Evolutionary conservation across 352 stramenopile species (phyloP).

Genomic region (Phytophthora cajani): DNA sequence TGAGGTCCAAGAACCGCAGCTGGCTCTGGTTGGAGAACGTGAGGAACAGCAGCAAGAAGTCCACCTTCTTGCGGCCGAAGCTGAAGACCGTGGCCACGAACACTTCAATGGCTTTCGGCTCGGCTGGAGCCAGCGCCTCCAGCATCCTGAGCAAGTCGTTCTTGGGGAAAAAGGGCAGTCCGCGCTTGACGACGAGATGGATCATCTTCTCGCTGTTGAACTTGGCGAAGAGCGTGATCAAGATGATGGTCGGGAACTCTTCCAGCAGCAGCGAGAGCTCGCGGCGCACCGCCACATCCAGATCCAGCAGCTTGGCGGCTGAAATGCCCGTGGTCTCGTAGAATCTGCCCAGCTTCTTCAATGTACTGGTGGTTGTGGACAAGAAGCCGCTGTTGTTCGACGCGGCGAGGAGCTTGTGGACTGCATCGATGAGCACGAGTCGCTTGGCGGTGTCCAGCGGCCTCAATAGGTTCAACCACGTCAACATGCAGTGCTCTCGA

Average conservation of each 20-base stretch:
- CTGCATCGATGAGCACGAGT: slow-evolving; percentile 42
- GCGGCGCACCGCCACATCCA: slow-evolving; percentile 38
- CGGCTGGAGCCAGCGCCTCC: slow-evolving; percentile 44
- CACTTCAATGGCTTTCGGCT: slow-evolving; percentile 35
- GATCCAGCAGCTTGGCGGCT: slow-evolving; percentile 46
- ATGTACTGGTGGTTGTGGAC: slow-evolving; percentile 25
- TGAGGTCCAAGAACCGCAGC: slow-evolving; percentile 42
- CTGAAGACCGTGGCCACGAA: slow-evolving; percentile 51
- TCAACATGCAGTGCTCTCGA: slow-evolving; percentile 50
- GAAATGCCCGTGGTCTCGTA: slow-evolving; percentile 54
- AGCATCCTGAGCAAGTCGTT: slow-evolving; percentile 57
- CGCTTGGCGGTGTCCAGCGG: slow-evolving; percentile 35
- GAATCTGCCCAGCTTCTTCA: slow-evolving; percentile 67
- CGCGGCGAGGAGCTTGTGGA: slow-evolving; percentile 27
- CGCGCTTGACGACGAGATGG: slow-evolving; percentile 37
- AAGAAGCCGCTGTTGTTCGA: slow-evolving; percentile 12
- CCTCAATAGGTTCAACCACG: slow-evolving; percentile 54
- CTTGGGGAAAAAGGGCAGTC: slow-evolving; percentile 45
- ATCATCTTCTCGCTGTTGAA: slow-evolving; percentile 63
- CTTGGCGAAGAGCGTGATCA: slow-evolving; percentile 57
- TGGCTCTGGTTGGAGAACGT: slow-evolving; percentile 47
- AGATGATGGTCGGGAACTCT: slow-evolving; percentile 60
- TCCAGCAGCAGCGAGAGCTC: slow-evolving; percentile 46
- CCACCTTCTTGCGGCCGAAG: slow-evolving; percentile 39
- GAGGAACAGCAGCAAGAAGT: slow-evolving; percentile 53